Evolutionary conservation across 495 filamentous ascomycete species (phyloP).

Genomic region (Symbiotaphrina buchneri): DNA sequence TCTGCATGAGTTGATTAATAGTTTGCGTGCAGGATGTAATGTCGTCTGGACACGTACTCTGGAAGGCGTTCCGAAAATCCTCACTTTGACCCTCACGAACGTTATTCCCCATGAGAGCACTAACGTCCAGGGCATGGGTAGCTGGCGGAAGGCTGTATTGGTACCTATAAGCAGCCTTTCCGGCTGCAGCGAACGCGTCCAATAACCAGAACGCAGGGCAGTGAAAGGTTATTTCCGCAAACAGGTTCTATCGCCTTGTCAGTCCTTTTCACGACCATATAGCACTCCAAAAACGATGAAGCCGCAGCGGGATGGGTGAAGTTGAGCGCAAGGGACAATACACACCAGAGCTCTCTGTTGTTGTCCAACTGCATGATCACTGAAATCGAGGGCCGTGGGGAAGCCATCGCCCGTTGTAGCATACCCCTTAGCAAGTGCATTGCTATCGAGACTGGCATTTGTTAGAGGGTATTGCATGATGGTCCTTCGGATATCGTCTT

Average conservation of each 20-base stretch:
- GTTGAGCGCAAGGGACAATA: too few relatives aligned
- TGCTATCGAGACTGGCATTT: slow-evolving; percentile 10
- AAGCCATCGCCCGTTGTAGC: slow-evolving; percentile 24
- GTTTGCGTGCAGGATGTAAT: background rate
- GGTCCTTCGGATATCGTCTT: slow-evolving; percentile 19
- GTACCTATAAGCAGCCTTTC: slow-evolving; percentile 25
- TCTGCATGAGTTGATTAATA: background rate
- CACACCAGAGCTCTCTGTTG: slow-evolving; percentile 27
- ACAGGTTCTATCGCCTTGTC: slow-evolving; percentile 25
- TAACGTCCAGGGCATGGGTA: slow-evolving; percentile 29
- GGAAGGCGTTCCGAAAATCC: slow-evolving; percentile 14
- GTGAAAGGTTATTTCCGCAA: slow-evolving; percentile 34
- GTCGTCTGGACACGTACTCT: slow-evolving; percentile 6
- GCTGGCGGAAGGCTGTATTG: slow-evolving; percentile 36
- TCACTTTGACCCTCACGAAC: too few relatives aligned
- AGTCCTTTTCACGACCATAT: too few relatives aligned
- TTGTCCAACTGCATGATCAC: slow-evolving; percentile 23
- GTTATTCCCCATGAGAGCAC: too few relatives aligned
- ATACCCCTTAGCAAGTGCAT: slow-evolving; percentile 11
- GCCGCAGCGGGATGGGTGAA: too few relatives aligned
- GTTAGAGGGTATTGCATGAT: slow-evolving; percentile 21
- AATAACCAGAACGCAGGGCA: slow-evolving; percentile 43
- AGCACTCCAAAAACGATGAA: too few relatives aligned
- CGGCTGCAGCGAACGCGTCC: slow-evolving; percentile 21
- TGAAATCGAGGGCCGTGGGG: slow-evolving; percentile 22